Conservation (phyloP, 202 grass and related monocot genomes). For the Setaria italica region DNA sequence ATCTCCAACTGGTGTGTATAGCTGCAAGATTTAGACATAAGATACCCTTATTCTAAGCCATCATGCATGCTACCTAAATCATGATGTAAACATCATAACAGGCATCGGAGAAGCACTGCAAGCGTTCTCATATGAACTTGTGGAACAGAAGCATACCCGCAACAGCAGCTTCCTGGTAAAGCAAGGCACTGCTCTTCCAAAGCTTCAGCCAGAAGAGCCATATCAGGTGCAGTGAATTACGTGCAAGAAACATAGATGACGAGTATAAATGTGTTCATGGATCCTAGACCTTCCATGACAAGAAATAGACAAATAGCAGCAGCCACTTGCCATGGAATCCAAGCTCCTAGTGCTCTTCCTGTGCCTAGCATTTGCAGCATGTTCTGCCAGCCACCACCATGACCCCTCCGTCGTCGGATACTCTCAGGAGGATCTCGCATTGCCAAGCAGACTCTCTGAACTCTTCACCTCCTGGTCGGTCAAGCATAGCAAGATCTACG, state of each 20-base stretch:
- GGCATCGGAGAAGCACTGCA: slow-evolving; percentile 14
- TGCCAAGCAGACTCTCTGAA: slow-evolving; percentile 35
- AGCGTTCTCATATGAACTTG: slow-evolving; percentile 20
- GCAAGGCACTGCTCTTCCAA: slow-evolving; percentile 34
- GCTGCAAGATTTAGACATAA: slow-evolving; percentile 45
- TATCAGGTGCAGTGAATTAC: slow-evolving; percentile 48
- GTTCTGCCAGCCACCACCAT: slow-evolving; percentile 41
- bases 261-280: slow-evolving; percentile 39
- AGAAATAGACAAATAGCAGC: slow-evolving; percentile 6
- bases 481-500: slow-evolving; percentile 63
- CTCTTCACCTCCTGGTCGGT: slow-evolving; percentile 70
- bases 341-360: slow-evolving; percentile 48
- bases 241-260: slow-evolving; percentile 57
- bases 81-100: slow-evolving; percentile 46
- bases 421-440: slow-evolving; percentile 53
- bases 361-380: slow-evolving; percentile 43
- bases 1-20: slow-evolving; percentile 36
- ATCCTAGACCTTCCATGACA: slow-evolving; percentile 21
- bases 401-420: slow-evolving; percentile 58
- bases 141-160: slow-evolving; percentile 34
- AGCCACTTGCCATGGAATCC: slow-evolving; percentile 50
- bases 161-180: slow-evolving; percentile 51
- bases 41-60: slow-evolving; percentile 20
- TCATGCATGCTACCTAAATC: slow-evolving; percentile 39
- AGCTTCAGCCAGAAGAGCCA: slow-evolving; percentile 46